phyloP scores from a whole-genome alignment of 2,329 filamentous ascomycete species.

The Colletotrichum gigasporum region DNA sequence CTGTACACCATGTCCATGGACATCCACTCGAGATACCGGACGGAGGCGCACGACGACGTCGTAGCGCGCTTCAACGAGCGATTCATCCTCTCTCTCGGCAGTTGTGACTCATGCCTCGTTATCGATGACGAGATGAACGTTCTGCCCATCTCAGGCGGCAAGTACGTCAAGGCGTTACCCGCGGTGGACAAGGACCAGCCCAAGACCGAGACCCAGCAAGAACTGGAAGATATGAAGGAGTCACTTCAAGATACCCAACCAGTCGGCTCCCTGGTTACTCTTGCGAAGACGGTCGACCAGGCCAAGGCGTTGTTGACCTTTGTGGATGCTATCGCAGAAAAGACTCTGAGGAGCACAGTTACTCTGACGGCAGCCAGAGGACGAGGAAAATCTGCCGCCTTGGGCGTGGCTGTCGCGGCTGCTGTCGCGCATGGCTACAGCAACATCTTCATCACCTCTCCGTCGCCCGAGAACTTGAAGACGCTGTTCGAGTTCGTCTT shows the following conservation, averaged over 20 bases:
- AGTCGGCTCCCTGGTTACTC: slow-evolving; percentile 82
- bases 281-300: slow-evolving; percentile 93
- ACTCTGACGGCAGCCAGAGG: slow-evolving; percentile 93
- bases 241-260: slow-evolving; percentile 86
- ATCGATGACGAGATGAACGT: slow-evolving; percentile 99
- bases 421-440: slow-evolving; percentile 97
- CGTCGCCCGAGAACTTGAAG: slow-evolving; percentile 97
- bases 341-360: slow-evolving; percentile 93
- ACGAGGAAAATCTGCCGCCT: slow-evolving; percentile 94
- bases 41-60: slow-evolving; percentile 95
- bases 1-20: slow-evolving; percentile 98
- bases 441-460: slow-evolving; percentile 99
- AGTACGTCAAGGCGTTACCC: slow-evolving; percentile 84
- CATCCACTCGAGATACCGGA: slow-evolving; percentile 94
- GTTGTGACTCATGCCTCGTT: slow-evolving; percentile 92
- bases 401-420: slow-evolving; percentile 93
- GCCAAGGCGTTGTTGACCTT: slow-evolving; percentile 97
- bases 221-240: slow-evolving; percentile 89
- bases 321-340: slow-evolving; percentile 94
- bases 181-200: slow-evolving; percentile 78
- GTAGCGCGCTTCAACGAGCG: slow-evolving; percentile 97
- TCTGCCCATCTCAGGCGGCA: slow-evolving; percentile 93
- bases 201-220: slow-evolving; percentile 75
- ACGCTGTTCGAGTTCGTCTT: slow-evolving; percentile 98
- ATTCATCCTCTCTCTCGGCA: slow-evolving; percentile 94